These are phyloP conservation scores for Macroventuria anomochaeta DNA, from an alignment of 2,329 filamentous ascomycete species.

Conservation along the genomic window DNA sequence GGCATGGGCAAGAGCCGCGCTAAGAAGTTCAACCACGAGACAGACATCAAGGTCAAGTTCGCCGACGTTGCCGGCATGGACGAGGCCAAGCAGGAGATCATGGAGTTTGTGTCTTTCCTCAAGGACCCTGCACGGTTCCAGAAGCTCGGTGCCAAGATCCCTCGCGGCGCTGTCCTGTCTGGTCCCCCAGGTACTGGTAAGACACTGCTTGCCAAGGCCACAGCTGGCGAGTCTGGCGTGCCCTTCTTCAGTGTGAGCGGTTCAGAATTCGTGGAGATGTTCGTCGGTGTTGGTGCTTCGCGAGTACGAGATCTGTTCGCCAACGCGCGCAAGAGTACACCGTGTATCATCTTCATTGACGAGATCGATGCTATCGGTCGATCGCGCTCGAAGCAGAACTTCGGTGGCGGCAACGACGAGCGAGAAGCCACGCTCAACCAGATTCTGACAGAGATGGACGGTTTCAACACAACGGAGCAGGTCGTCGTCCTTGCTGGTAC, in stretches of 20 bases:
- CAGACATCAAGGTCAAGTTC: slow-evolving; percentile 95
- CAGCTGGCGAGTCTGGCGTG: slow-evolving; percentile 93
- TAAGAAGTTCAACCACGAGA: slow-evolving; percentile 97
- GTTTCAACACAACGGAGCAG: slow-evolving; percentile 96
- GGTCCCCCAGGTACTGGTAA: slow-evolving; percentile 99
- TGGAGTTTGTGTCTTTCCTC: slow-evolving; percentile 98
- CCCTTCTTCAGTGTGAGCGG: slow-evolving; percentile 98
- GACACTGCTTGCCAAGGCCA: slow-evolving; percentile 95
- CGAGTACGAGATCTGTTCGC: slow-evolving; percentile 93
- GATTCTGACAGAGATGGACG: slow-evolving; percentile 98
- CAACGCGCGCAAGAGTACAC: slow-evolving; percentile 92
- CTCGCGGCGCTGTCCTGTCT: slow-evolving; percentile 92
- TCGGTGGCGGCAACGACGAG: slow-evolving; percentile 93
- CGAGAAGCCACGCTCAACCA: slow-evolving; percentile 97
- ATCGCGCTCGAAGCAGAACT: slow-evolving; percentile 81
- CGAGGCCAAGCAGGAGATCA: slow-evolving; percentile 96
- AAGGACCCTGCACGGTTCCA: slow-evolving; percentile 93
- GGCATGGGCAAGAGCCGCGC: slow-evolving; percentile 95
- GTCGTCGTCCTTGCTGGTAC: slow-evolving; percentile 97
- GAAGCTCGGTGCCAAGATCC: slow-evolving; percentile 95
- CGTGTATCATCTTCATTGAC: slow-evolving; percentile 99
- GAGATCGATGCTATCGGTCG: slow-evolving; percentile 98
- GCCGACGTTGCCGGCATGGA: slow-evolving; percentile 97
- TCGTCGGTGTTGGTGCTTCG: slow-evolving; percentile 96
- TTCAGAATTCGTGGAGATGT: slow-evolving; percentile 99